Conservation (phyloP, 2,329 filamentous ascomycete species). For the Dactylonectria macrodidyma region DNA sequence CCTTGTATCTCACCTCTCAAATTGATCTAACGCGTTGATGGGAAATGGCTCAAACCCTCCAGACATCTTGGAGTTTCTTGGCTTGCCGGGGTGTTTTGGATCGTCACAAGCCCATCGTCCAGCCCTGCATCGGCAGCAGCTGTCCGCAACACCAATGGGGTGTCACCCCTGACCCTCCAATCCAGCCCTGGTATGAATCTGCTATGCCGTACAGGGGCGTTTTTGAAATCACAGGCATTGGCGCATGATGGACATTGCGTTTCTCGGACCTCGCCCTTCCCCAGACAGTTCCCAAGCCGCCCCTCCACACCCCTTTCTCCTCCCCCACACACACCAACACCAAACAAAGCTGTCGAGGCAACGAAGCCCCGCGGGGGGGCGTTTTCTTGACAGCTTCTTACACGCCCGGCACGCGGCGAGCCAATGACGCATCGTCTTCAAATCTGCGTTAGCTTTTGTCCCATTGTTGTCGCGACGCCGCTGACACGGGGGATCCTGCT, state of each 20-base stretch:
- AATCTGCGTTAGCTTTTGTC: slow-evolving; percentile 3
- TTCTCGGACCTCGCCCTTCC: slow-evolving; percentile 25
- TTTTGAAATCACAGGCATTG: background rate
- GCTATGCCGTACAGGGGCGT: slow-evolving; percentile 9
- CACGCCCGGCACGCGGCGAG: background rate
- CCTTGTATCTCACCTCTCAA: slow-evolving; percentile 16
- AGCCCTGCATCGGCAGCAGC: slow-evolving; percentile 16
- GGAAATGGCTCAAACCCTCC: slow-evolving; percentile 27
- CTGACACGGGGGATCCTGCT: slow-evolving; percentile 1
- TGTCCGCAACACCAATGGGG: slow-evolving; percentile 17
- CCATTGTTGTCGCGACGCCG: background rate
- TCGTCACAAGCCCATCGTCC: background rate
- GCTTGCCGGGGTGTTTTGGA: background rate
- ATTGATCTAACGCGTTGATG: slow-evolving; percentile 2
- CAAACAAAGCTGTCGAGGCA: slow-evolving; percentile 3
- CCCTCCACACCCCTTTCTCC: slow-evolving; percentile 12
- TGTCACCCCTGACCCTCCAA: slow-evolving; percentile 7
- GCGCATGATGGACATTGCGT: slow-evolving; percentile 11
- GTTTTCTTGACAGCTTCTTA: background rate
- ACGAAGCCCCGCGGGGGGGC: slow-evolving; percentile 7
- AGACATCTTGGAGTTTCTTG: background rate
- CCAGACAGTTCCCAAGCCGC: slow-evolving; percentile 34
- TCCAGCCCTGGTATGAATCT: slow-evolving; percentile 3
- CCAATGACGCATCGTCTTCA: slow-evolving; percentile 13
- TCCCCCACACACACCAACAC: slow-evolving; percentile 26